Evolutionary conservation across 768 basidiomycete genomes (phyloP).

Genomic region (Mycena leptocephala): DNA sequence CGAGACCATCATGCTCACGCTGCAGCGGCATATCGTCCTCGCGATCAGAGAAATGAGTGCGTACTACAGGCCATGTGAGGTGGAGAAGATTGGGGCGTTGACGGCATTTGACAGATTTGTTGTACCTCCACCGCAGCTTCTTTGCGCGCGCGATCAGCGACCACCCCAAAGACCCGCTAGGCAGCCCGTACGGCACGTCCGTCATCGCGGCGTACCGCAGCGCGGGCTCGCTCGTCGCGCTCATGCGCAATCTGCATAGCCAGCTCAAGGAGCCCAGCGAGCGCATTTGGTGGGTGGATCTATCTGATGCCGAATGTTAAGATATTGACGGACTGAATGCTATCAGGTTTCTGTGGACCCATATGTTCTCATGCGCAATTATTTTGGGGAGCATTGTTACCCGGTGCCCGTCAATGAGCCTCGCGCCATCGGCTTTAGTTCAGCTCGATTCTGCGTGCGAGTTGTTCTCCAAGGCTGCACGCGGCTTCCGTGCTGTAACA

Average conservation of each 20-base stretch:
- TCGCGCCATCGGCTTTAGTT: slow-evolving; percentile 81
- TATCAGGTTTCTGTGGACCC: slow-evolving; percentile 65
- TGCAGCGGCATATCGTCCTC: slow-evolving; percentile 79
- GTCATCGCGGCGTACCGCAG: slow-evolving; percentile 84
- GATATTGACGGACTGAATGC: not conserved
- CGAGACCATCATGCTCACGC: slow-evolving; percentile 67
- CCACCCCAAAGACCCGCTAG: slow-evolving; percentile 81
- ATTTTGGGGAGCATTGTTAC: slow-evolving; percentile 85
- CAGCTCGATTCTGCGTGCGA: slow-evolving; percentile 85
- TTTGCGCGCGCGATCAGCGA: slow-evolving; percentile 83
- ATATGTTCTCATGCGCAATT: slow-evolving; percentile 83
- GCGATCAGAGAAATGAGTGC: slow-evolving; percentile 80
- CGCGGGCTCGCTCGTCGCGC: slow-evolving; percentile 78
- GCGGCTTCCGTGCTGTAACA: slow-evolving; percentile 74
- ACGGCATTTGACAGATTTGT: slow-evolving; percentile 62
- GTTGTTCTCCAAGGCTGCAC: slow-evolving; percentile 79
- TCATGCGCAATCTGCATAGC: slow-evolving; percentile 79
- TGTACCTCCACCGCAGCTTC: slow-evolving; percentile 83
- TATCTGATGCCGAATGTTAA: slow-evolving; percentile 47
- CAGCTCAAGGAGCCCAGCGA: slow-evolving; percentile 77
- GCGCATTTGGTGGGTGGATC: slow-evolving; percentile 71
- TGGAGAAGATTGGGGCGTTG: not conserved
- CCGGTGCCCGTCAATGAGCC: slow-evolving; percentile 84
- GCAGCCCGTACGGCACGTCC: slow-evolving; percentile 81
- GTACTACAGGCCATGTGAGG: slow-evolving; percentile 39